Base-by-base conservation (phyloP, 2,329 filamentous ascomycete species). In the Sporothrix pseudoabietina region DNA sequence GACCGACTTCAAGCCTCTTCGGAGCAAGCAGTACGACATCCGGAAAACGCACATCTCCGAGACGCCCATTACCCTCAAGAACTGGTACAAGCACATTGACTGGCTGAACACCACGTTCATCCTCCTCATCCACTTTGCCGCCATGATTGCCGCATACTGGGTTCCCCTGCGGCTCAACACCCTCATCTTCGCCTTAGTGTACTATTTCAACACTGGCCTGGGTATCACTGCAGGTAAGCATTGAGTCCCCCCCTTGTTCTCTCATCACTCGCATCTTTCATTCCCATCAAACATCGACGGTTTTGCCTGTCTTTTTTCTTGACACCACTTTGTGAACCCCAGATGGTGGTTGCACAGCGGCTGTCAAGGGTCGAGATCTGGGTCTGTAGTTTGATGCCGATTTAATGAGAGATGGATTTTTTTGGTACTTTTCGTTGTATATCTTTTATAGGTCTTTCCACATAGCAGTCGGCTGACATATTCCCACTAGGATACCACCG, bases 81-180 rank as follows among this genome's bases (percentile, higher is more conserved):
- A 97, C 85, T 96, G 93, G 92, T 90, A 94, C 84, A 91, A 94
- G 84, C 94, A 97, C 81, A 88, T 97, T 85, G 94, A 97, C 87
- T 97, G 94, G 94, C 87, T 97, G 77, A 97, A 97, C 82, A 90
- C 93, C 76, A 87, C 86, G 75, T 88, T 97, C 81, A 95, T 97
- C 81, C 82, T 97, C 77, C 86, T 91, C 77, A 87, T 97, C 63
- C 94, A 94, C 57, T 75, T 94, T 66, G 85, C 88, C 73, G 94
- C 94, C 76, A 87, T 91, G 80, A 82, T 96, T 78, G 87, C 89
- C 72, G 87, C 94, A 70, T 89, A 92, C 83, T 97, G 91, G 91
- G 91, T 93, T 63, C 93, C 93, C 72, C 84, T 95, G 47, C 85
- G 89, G 69, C 82, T 86, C 76, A 89, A 93, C 83, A 97, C 93